Evolutionary conservation across 768 basidiomycete species (phyloP), one percentile per base, ranked within the genome.

Genomic region (Leccinellum rugosiceps): DNA sequence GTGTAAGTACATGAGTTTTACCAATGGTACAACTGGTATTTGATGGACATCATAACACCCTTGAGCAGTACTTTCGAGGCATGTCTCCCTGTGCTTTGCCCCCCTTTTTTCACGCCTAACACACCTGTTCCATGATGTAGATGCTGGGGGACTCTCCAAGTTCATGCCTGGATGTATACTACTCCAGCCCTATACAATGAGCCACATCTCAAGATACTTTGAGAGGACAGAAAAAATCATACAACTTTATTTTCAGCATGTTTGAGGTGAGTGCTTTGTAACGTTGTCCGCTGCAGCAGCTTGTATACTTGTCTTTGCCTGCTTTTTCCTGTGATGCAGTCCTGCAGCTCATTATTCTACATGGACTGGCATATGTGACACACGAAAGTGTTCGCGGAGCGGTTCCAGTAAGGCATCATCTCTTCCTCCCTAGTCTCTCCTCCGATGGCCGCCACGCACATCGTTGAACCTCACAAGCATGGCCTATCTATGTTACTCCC

Each of bases 391-490:
- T 88, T 90, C 63, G 81, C 83, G 10, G 90, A 92, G 72, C 86
- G 81, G 43, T 91, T 92, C 82, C 90, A 91, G 69, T 92, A 91
- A 78, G 83, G 83, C 58, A 82, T 92, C 4, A 90, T 92, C 57
- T 90, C 90, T 4, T 91, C 90, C 3, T 84, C 88, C 8, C 76
- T 92, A 11, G 78, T 92, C 21, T 82, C 87, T 4, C 70, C 83
- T 3, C 74, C 82, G 53, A 75, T 85, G 55, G 65, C 84, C 43
- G 62, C 80, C 30, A 72, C 80, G 17, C 63, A 61, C 62, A 70
- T 61, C 46, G 45, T 52, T 46, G 72, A 62, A 55, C 64, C 57
- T 17, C 71, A 62, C 48, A 72, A 77, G 41, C 67, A 6, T 3
- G 26, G 74, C 54, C 55, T 63, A 52, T 69, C 75, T 26, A 70